A percentile compares a stretch with the other conserved stretches of the same genome.
Conservation (phyloP, 139 green algal species). For the Astrephomene gubernaculifera region DNA sequence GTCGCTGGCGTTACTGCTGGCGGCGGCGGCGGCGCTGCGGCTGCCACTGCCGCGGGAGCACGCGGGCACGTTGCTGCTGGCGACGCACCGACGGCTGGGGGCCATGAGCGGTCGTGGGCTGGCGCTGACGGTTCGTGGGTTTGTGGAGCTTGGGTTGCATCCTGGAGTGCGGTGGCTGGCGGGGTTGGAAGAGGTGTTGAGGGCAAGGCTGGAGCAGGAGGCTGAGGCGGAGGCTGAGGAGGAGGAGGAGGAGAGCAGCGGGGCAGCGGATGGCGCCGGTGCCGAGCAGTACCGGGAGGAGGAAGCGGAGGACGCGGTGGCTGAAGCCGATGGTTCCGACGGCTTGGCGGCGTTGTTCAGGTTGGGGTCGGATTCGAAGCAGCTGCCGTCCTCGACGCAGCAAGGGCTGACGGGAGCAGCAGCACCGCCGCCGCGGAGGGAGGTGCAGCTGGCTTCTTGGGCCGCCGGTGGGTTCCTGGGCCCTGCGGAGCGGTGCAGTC, state of each 20-base stretch:
- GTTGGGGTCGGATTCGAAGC: too few relatives aligned
- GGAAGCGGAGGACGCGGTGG: background rate
- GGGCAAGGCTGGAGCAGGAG: background rate
- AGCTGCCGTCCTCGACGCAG: too few relatives aligned
- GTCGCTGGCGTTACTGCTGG: slow-evolving; percentile 4
- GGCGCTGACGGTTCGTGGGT: background rate
- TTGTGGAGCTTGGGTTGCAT: slow-evolving; percentile 15
- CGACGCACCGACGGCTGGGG: slow-evolving; percentile 19
- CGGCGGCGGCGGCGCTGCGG: slow-evolving; percentile 12
- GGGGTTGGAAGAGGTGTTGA: background rate
- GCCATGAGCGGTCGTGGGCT: background rate
- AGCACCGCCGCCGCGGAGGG: background rate
- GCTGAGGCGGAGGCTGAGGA: background rate
- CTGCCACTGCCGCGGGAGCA: slow-evolving; percentile 30
- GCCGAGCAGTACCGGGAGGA: too few relatives aligned
- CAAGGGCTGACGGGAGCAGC: background rate
- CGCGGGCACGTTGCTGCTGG: slow-evolving; percentile 20
- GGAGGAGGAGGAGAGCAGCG: background rate
- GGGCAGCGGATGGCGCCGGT: too few relatives aligned
- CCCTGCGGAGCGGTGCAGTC: background rate
- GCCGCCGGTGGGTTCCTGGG: background rate
- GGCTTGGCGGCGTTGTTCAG: too few relatives aligned
- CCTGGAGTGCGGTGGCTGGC: slow-evolving; percentile 13
- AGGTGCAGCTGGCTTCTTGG: background rate
- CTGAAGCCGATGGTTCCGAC: background rate